Base-by-base conservation (phyloP, 257 asterid species). In the Fraxinus anomala region DNA sequence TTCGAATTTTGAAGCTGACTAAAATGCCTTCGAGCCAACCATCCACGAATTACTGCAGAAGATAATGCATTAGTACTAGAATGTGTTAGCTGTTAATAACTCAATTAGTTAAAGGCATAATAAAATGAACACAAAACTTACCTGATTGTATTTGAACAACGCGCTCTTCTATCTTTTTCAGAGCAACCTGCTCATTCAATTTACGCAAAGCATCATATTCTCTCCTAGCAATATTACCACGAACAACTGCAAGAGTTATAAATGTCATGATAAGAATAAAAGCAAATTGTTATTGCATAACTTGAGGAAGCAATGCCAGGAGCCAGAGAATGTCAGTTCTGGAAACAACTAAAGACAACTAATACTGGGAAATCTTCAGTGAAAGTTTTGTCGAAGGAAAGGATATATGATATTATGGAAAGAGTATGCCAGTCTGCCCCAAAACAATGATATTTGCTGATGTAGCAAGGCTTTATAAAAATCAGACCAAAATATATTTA, bases 121-220 rank as follows among this genome's bases (percentile, higher is more conserved):
- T 33, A 80, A 72, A 77, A 73, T 63, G 6, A 63, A 63, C 33
- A 26, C 69, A 76, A 79, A 56, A 34, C 23, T 72, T 81, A 92
- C 99, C 91, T 63, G 99, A 92, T 80, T 94, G 99, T 91, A 94
- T 87, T 39, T 86, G 95, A 74, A 92, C 89, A 70, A 80, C 88
- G 73, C 86, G 86, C 82, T 85, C 85, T 68, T 89, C 91, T 61
- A 74, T 82, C 82, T 76, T 83, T 75, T 28, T 77, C n/a, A 26
- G 67, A 74, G 83, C 86, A 83, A 72, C 88, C 77, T 88, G 89
- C 47, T 74, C 83, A 54, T 82, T 83, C 81, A 84, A 77, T 81
- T 72, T 67, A 21, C 78, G 80, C 80, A 74, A 70, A 61, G 65
- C 84, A 73, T 71, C 75, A 79, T 80, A 89, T 85, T 83, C 88